Base-by-base conservation (phyloP, 768 basidiomycete species). In the Udeniomyces megalosporus region DNA sequence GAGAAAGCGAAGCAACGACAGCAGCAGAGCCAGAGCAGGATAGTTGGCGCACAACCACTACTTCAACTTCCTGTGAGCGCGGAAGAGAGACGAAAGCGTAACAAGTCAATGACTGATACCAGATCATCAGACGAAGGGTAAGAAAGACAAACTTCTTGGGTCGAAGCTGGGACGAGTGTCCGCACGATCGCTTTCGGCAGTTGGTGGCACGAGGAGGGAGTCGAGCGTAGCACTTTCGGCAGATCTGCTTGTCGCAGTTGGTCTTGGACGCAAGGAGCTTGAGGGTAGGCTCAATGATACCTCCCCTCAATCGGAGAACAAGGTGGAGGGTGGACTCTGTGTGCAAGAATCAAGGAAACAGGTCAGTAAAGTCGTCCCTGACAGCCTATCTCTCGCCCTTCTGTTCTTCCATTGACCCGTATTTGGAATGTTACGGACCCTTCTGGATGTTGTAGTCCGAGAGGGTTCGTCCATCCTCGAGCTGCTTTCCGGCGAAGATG, bases 201-300 rank as follows among this genome's bases (percentile, higher is more conserved):
- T 99, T 97, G 79, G 92, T 96, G 42, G 95, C 95, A 74, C 95
- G 90, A 58, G 92, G 93, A 67, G 95, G 93, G 70, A 97, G 93
- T 70, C 95, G 93, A 49, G 46, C 47, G 57, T 49, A 58, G 58
- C 35, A 60, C 47, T 42, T 49, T 49, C 35, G 61, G 61, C 50
- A 53, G 61, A 54, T 62, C 35, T 62, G 52, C 45, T 48, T 69
- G 54, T 69, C 69, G 60, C 68, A 70, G 75, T 96, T 96, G 83
- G 91, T 95, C 76, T 93, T 93, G 74, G 85, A 81, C 62, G 95
- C 95, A 65, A 97, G 83, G 46, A 90, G 89, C 78, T 96, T 96
- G 72, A 99, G 79, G 68, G 95, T 97, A 66, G 95, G 95, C 78
- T 99, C 95, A 69, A 99, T 97, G 79, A 99, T 90, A 57, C 95